A percentile compares a stretch with the other conserved stretches of the same genome.
phyloP scores from a whole-genome alignment of 257 asterid genomes.

The Misopates orontium region DNA sequence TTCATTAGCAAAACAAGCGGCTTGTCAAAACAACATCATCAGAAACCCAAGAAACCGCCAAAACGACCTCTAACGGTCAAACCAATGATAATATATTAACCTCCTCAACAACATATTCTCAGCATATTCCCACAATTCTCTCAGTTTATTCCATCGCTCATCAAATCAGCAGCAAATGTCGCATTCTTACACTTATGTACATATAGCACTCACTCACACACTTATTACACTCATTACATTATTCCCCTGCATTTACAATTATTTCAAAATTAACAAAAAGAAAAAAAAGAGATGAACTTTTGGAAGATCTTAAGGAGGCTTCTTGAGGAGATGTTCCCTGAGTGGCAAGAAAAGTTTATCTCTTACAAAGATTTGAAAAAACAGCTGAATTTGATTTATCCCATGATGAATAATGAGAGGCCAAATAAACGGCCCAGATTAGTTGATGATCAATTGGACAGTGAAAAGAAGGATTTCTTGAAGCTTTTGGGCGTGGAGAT shows the following conservation, averaged over 20 bases:
- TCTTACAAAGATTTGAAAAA: slow-evolving; percentile 56
- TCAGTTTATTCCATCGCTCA: not conserved
- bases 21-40: no score
- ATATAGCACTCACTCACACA: not conserved
- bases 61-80: slow-evolving; percentile 28
- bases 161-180: not conserved
- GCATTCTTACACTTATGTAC: no score
- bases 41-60: not conserved
- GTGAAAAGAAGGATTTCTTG: slow-evolving; percentile 43
- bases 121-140: slow-evolving; percentile 36
- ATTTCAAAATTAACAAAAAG: not conserved
- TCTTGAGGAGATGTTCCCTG: slow-evolving; percentile 49
- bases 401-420: slow-evolving; percentile 24
- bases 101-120: slow-evolving; percentile 22
- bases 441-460: slow-evolving; percentile 30
- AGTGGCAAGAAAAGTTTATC: slow-evolving; percentile 56
- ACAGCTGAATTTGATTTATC: slow-evolving; percentile 45
- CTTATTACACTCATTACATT: no score
- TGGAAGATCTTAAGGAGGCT: slow-evolving; percentile 50
- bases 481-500: slow-evolving; percentile 44
- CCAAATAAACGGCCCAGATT: slow-evolving; percentile 43
- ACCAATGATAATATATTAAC: slow-evolving; percentile 27
- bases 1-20: no score
- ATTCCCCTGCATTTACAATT: no score
- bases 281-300: slow-evolving; percentile 43